Evolutionary conservation across 2,329 filamentous ascomycete species (phyloP), one percentile per base, ranked within the genome.

Genomic region (Verticillium tricorpus): DNA sequence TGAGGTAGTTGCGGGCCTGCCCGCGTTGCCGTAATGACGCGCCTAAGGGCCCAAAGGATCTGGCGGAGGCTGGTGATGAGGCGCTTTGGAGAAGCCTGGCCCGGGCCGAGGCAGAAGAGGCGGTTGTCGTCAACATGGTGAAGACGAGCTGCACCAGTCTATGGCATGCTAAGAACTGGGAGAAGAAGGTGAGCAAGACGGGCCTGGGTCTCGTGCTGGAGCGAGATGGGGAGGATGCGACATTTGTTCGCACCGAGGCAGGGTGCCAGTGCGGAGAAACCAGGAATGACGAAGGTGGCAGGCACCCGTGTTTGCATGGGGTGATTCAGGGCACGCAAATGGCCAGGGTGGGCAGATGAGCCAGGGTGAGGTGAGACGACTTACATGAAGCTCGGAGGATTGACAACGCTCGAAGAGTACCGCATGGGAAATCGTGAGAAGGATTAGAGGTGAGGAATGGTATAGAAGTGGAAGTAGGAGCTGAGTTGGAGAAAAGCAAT

Each of bases 71-170:
- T 19, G 56, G 40, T 56, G 54, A 58, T 32, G 40, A 54, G 50
- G 62, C 63, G 34, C 64, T 65, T 52, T 68, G 69, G 56, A 72
- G 61, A 34, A 69, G 62, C 62, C 66, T 69, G 61, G 69, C 72
- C 32, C 70, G 67, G 56, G 72, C 68, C 66, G 72, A 69, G 34
- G 67, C 62, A 39, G 69, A 70, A 37, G 69, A 67, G 19, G 39
- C 31, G 39, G 57, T 40, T n/a, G 57, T 58, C 57, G 57, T 58
- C 37, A 58, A 58, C 57, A 58, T 58, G 37, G 40, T 40, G 57
- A 58, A 45, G 57, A 40, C 17, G 17, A 32, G 22, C 25, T 45
- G 15, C 39, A 34, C 14, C 57, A 58, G 37, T 58, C 57, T 58
- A 50, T 50, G 31, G n/a, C 57, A 58, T 58, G 37, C 25, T 32